Base-by-base conservation (phyloP, 495 filamentous ascomycete species). In the Podospora tetraspora region DNA sequence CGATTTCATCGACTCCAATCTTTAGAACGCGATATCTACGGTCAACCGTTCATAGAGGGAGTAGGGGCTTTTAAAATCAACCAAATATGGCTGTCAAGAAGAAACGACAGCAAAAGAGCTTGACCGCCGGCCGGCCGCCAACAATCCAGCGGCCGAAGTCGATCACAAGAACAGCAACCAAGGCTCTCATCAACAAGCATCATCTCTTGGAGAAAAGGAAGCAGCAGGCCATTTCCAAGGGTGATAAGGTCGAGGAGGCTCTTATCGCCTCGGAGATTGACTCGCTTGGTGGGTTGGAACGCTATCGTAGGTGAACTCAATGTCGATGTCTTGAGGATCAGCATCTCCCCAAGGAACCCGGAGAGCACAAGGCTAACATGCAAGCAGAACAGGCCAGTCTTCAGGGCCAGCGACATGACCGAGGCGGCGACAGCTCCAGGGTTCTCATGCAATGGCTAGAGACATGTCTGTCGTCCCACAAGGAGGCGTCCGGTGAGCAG, bases 401-500 rank as follows among this genome's bases (percentile, higher is more conserved):
- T 58, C 84, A 90, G 62, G 95, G 95, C 2, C 95, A 99, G 76
- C 88, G 90, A 16, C 82, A 84, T 62, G 87, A 91, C 37, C 89
- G 95, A 64, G 95, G 95, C 16, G 95, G 95, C 24, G 95, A 99
- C 81, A 94, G 92, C 24, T 96, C 92, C 59, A 90, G 85, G 73
- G 81, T 94, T 3, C 82, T 99, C 23, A 85, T 97, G 79, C 85
- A 94, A 75, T 99, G 95, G 95, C 84, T 98, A 34, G 77, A 84
- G 60, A 80, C 87, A 22, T 69, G 63, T 13, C 61, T 75, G 30
- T 32, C 73, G 16, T 43, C 68, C 32, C 71, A 82, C 19, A 66
- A 74, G 68, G 63, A 70, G 16, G 59, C 76, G 62, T 66, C 68
- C 24, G 68, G 72, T 52, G 71, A 64, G 32, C 24, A 29, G 57